Evolutionary conservation across 2,329 filamentous ascomycete species (phyloP).

Genomic region (Plenodomus tracheiphilus): DNA sequence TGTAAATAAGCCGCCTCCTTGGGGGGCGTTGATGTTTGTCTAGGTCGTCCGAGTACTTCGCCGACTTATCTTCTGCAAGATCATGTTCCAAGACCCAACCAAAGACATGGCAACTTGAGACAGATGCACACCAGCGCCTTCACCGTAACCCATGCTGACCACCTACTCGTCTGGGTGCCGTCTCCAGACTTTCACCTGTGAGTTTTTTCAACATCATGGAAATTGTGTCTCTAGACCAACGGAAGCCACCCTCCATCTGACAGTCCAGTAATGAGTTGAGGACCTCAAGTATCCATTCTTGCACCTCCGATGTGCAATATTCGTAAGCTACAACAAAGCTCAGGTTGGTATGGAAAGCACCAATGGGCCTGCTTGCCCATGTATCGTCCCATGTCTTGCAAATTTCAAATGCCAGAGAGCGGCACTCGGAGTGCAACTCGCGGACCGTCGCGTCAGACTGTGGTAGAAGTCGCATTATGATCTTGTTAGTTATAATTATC

Average conservation of each 20-base stretch:
- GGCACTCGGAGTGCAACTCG: slow-evolving; percentile 31
- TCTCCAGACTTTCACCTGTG: slow-evolving; percentile 29
- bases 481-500: slow-evolving; percentile 35
- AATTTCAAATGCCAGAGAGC: slow-evolving; percentile 31
- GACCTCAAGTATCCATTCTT: slow-evolving; percentile 31
- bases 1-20: not conserved
- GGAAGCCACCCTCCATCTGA: slow-evolving; percentile 30
- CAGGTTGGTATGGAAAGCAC: slow-evolving; percentile 35
- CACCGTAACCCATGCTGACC: not conserved
- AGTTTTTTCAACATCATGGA: slow-evolving; percentile 31
- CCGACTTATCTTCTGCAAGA: no score
- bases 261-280: slow-evolving; percentile 34
- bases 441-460: slow-evolving; percentile 22
- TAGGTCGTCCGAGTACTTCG: not conserved
- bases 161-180: slow-evolving; percentile 23
- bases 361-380: slow-evolving; percentile 37
- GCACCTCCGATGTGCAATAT: slow-evolving; percentile 27
- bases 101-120: no score
- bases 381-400: slow-evolving; percentile 43
- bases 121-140: not conserved
- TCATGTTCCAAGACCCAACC: no score
- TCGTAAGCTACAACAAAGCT: slow-evolving; percentile 41
- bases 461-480: slow-evolving; percentile 33
- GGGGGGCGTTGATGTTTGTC: not conserved
- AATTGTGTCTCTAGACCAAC: slow-evolving; percentile 35